Evolutionary conservation across 2,329 filamentous ascomycete species (phyloP), one percentile per base, ranked within the genome.

Genomic region (Paecilomyces sp.): DNA sequence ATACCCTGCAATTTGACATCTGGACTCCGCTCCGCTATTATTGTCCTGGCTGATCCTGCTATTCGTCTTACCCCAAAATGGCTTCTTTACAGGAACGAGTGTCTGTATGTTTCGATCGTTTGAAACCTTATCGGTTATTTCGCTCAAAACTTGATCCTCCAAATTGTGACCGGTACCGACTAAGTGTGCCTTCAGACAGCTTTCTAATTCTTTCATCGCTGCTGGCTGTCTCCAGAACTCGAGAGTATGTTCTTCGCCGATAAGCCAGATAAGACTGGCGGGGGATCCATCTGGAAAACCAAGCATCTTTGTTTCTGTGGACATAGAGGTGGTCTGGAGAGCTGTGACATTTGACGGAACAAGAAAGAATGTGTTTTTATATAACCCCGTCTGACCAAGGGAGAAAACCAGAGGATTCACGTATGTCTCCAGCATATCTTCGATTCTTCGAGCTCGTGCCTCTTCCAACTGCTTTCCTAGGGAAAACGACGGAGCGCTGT

Each of bases 191-290:
- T 68, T 67, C 57, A 79, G 58, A 53, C 69, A 64, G 3, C 66
- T 61, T 56, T 74, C 71, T 59, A 81, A 60, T 61, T 80, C 77
- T 25, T 69, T 64, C 8, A 80, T 64, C 1, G 79, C 73, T n/a
- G 67, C 69, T 7, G 70, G 70, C 18, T 75, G 71, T 41, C 71
- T 70, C 77, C 77, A 80, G 60, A 80, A 80, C 58, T 76, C 75
- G 7, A 75, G 68, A 1, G 66, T 67, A 55, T 79, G 74, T 56
- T 78, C 72, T 31, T 72, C 66, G 4, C 75, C 76, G 22, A 71
- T 65, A 0, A 81, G 67, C 3, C 71, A 66, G 28, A 80, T 67
- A 18, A 79, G 65, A 41, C 73, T 68, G 2, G 77, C 72, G 30
- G 73, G 67, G 58, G 77, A 77, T 18, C 73, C 71, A 12, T 70